Percentiles rank a stretch among this genome's conserved stretches.
phyloP scores from a whole-genome alignment of 805 yeast genomes.

The Kazachstania martiniae region DNA sequence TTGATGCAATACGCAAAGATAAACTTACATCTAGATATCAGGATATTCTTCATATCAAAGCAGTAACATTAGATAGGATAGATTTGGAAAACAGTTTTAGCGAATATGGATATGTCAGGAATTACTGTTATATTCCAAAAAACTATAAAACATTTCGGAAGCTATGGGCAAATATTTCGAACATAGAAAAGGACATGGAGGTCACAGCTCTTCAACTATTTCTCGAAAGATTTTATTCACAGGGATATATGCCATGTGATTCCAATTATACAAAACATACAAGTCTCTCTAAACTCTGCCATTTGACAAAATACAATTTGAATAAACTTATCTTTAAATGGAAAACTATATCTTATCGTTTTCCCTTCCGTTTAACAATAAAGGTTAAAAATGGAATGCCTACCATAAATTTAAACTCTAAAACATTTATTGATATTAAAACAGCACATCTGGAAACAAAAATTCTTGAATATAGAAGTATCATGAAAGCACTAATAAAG shows the following conservation, averaged over 20 bases:
- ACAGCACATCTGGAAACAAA: too few relatives aligned
- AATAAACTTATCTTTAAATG: too few relatives aligned
- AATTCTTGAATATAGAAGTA: too few relatives aligned
- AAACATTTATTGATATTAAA: slow-evolving; percentile 56
- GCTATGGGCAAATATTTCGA: slow-evolving; percentile 23
- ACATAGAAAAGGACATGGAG: slow-evolving; percentile 31
- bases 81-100: slow-evolving; percentile 16
- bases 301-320: not conserved
- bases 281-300: not conserved
- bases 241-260: slow-evolving; percentile 3
- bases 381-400: not conserved
- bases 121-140: slow-evolving; percentile 47
- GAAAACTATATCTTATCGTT: too few relatives aligned
- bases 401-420: slow-evolving; percentile 9
- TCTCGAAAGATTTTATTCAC: slow-evolving; percentile 11
- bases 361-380: too few relatives aligned
- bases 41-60: slow-evolving; percentile 33
- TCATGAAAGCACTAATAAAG: too few relatives aligned
- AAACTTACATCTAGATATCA: slow-evolving; percentile 24
- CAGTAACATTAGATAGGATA: slow-evolving; percentile 32
- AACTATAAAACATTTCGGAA: slow-evolving; percentile 31
- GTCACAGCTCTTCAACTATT: slow-evolving; percentile 29
- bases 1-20: slow-evolving; percentile 37
- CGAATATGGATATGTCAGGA: slow-evolving; percentile 38
- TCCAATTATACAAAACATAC: slow-evolving; percentile 3